These are phyloP conservation scores for Huntiella decipiens DNA, from an alignment of 2,329 filamentous ascomycete species.

Conservation along the genomic window DNA sequence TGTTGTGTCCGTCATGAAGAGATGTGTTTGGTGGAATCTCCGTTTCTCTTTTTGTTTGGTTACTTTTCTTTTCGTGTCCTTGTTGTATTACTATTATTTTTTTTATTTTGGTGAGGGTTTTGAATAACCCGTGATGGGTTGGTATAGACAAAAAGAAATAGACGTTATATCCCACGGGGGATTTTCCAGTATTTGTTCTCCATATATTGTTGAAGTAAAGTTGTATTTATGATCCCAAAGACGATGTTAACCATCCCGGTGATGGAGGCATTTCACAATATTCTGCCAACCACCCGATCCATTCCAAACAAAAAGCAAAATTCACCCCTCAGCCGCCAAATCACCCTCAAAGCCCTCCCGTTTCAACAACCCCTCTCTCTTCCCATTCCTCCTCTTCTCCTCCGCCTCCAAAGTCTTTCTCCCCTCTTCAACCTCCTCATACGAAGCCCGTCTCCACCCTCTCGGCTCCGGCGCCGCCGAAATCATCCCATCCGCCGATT, in stretches of 20 bases:
- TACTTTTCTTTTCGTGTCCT: too few relatives aligned
- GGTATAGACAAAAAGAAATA: too few relatives aligned
- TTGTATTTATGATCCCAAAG: too few relatives aligned
- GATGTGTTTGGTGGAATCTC: too few relatives aligned
- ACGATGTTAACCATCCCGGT: neutral
- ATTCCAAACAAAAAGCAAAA: constrained; percentile 10
- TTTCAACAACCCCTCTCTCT: constrained; percentile 48
- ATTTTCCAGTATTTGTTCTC: too few relatives aligned
- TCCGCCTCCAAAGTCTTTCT: constrained; percentile 51
- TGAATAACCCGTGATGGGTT: too few relatives aligned
- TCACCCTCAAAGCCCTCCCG: constrained; percentile 78
- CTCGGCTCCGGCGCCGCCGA: constrained; percentile 45
- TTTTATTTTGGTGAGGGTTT: too few relatives aligned
- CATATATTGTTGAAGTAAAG: too few relatives aligned
- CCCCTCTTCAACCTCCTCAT: constrained; percentile 50
- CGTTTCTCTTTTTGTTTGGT: too few relatives aligned
- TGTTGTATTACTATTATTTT: too few relatives aligned
- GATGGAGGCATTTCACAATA: constrained; percentile 39
- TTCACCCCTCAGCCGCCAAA: constrained; percentile 15
- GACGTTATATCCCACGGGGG: too few relatives aligned
- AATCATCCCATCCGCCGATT: constrained; percentile 50
- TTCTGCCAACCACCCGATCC: constrained; percentile 27
- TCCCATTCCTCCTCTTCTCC: constrained; percentile 57
- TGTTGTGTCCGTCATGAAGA: too few relatives aligned
- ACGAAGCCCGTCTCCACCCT: constrained; percentile 45